These are phyloP conservation scores for Elsinoe perseae DNA, from an alignment of 2,329 filamentous ascomycete species.

Conservation along the genomic window DNA sequence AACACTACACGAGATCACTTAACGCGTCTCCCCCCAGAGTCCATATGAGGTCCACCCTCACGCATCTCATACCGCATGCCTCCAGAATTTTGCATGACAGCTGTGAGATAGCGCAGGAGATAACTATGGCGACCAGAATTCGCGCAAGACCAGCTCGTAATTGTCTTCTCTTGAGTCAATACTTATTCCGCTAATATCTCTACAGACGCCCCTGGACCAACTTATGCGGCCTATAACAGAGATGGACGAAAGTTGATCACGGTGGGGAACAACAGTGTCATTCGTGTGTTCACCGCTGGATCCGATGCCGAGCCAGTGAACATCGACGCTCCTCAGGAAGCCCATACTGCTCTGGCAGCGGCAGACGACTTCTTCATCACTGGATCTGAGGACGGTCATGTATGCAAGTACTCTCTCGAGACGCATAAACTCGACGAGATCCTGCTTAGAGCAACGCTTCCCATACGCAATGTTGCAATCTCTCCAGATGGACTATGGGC, in stretches of 20 bases:
- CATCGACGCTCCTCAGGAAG: constrained; percentile 83
- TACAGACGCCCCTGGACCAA: constrained; percentile 73
- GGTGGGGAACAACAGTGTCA: constrained; percentile 86
- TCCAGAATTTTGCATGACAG: too few relatives aligned
- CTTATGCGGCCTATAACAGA: constrained; percentile 81
- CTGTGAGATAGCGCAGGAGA: too few relatives aligned
- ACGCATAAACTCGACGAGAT: constrained; percentile 70
- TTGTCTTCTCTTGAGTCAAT: constrained; percentile 22
- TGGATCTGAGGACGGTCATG: constrained; percentile 90
- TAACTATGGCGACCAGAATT: constrained; percentile 40
- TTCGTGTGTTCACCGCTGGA: constrained; percentile 84
- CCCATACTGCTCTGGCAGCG: constrained; percentile 71
- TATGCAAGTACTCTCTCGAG: constrained; percentile 81
- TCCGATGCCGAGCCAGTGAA: constrained; percentile 88
- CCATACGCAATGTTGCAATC: constrained; percentile 76
- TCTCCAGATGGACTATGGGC: constrained; percentile 78
- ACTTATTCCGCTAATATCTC: constrained; percentile 11
- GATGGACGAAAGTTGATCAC: constrained; percentile 82
- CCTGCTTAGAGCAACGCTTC: constrained; percentile 73
- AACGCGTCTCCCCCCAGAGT: too few relatives aligned
- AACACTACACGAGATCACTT: too few relatives aligned
- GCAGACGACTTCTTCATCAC: constrained; percentile 77
- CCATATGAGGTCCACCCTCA: too few relatives aligned
- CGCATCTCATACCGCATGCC: too few relatives aligned
- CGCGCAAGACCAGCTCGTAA: constrained; percentile 55